Base-by-base conservation (phyloP, 2,329 filamentous ascomycete genomes). In the Ophiocordyceps unilateralis region DNA sequence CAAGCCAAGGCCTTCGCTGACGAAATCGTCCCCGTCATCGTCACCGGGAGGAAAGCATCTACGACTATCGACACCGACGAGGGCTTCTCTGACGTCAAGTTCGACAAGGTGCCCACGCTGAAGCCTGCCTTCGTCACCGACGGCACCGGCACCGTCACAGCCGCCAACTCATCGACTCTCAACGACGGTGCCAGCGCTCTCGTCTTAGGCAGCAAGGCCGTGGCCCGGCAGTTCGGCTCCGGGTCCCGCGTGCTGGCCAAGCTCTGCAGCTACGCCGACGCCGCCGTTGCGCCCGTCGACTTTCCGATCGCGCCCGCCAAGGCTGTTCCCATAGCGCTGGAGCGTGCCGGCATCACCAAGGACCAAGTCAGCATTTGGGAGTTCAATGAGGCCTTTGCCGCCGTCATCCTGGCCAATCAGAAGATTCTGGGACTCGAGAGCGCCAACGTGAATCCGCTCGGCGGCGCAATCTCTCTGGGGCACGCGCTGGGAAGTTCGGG, bases 321-420 rank as follows among this genome's bases (percentile, higher is more conserved):
- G 62, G 89, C 89, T 5, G 89, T 96, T 0, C 87, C 89, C 3
- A 77, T 95, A 53, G 88, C 88, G 11, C 70, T 98, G 41, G 75
- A 87, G 62, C 75, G 88, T 45, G 91, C 91, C 1, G 88, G 89
- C 11, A 88, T 98, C 51, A 85, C 77, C 49, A 86, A 88, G 63
- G 82, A 93, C 40, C 83, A 96, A 60, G 86, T 98, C 39, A 80
- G 89, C 5, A 68, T 95, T 20, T 96, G 91, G 89, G 91, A 96
- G 61, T 94, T 98, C 63, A 98, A 98, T 61, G 91, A 98, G 66
- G 91, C 91, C 0, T 98, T 98, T 58, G 89, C 91, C 23, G 85
- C 84, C 5, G 88, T 95, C 24, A 91, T 95, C 61, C 87, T 91
- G 58, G 88, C 89, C 37, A 95, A 96, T 57, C 81, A 85, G 55